Base-by-base conservation (phyloP, 2,329 filamentous ascomycete genomes). In the Raffaelea ambrosiae region DNA sequence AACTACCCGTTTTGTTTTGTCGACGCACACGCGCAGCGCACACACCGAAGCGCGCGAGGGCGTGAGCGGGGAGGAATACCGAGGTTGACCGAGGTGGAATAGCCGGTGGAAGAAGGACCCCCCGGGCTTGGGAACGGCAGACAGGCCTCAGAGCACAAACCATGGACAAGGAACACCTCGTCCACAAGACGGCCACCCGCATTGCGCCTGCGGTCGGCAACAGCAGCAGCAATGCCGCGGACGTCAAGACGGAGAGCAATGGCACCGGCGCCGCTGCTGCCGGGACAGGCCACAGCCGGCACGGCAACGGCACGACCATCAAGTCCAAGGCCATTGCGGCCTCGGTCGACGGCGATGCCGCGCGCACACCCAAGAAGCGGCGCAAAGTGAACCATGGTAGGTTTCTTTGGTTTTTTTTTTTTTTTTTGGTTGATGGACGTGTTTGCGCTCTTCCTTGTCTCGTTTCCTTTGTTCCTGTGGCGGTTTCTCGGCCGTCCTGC, bases 371-470 rank as follows among this genome's bases (percentile, higher is more conserved):
- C 43, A 90, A 88, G 72, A 90, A 89, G 75, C 78, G 86, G 70
- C 84, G 86, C 73, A 91, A 91, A 72, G 86, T 91, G 58, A 90
- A 89, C 72, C 86, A 91, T 70, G 86, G 86, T 90, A 79, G 71
- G 82, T 50, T 7, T 10, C 19, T 11, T 3, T 35, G 4, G n/a
- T 10, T 3, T 38, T 19, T 33, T 33, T 16, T 33, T 33, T 33
- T 33, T 33, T 16, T 33, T 33, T 33, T 16, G 22, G 3, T 18
- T 35, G 22, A 18, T 31, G 5, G 21, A n/a, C n/a, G n/a, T 31
- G 9, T 10, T 14, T n/a, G 42, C 23, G 11, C 26, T 31, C 8
- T 35, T 21, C 10, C 10, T 8, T 44, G 18, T 10, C 31, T 44
- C 3, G 3, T 44, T 35, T 23, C 11, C 16, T 35, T 11, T 19